A percentile compares a stretch with the other conserved stretches of the same genome.
These are phyloP conservation scores for Kodamaea sp. DNA, from an alignment of 1,139 yeast species.

Conservation along the genomic window DNA sequence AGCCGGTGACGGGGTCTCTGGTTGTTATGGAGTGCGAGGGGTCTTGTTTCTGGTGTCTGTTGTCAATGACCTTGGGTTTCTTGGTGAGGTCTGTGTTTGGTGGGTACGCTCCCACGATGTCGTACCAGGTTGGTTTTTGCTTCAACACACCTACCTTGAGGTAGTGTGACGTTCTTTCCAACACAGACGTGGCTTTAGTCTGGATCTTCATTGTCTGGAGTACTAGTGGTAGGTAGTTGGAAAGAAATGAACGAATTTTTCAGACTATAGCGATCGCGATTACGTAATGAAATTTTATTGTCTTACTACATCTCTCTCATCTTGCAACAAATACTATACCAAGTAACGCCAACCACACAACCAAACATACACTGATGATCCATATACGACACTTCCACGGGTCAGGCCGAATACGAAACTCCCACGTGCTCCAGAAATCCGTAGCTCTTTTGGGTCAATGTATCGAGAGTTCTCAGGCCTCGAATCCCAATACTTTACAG, in stretches of 20 bases:
- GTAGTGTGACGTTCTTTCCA: conserved; percentile 75
- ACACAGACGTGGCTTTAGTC: conserved; percentile 65
- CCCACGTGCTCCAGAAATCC: neutral
- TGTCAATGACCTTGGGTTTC: conserved; percentile 37
- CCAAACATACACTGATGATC: no score
- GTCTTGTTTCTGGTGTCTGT: conserved; percentile 26
- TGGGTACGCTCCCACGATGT: conserved; percentile 77
- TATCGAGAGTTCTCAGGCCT: neutral
- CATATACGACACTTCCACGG: neutral
- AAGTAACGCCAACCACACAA: no score
- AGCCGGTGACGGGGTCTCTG: conserved; percentile 13
- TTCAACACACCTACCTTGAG: conserved; percentile 64
- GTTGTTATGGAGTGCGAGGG: conserved; percentile 29
- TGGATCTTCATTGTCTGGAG: conserved; percentile 75
- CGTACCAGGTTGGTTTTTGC: conserved; percentile 83
- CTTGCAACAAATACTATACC: no score
- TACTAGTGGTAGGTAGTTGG: no score
- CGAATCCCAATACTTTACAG: neutral
- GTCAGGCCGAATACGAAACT: neutral
- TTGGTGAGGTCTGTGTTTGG: conserved; percentile 67
- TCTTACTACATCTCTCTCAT: no score
- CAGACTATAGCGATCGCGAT: no score
- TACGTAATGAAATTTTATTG: no score
- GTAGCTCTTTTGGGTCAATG: neutral
- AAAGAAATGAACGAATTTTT: no score